phyloP scores from a whole-genome alignment of 805 yeast species.

The Dipodascus albidus region DNA sequence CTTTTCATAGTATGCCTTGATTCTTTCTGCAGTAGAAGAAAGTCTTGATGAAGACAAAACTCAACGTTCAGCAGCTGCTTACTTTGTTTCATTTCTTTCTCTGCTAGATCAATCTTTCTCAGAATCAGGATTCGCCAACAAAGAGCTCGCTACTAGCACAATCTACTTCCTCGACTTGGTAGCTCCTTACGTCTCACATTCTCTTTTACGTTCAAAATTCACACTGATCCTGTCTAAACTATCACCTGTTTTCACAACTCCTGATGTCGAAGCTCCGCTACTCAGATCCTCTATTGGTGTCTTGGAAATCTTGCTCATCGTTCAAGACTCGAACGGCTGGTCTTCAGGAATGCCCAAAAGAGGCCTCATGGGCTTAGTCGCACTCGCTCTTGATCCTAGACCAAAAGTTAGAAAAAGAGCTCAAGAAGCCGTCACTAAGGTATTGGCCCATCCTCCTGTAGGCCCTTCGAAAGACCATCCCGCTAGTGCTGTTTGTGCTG shows the following conservation, averaged over 20 bases:
- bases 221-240: constrained; percentile 65
- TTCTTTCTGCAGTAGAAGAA: constrained; percentile 84
- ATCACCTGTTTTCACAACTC: constrained; percentile 67
- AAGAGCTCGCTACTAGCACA: constrained; percentile 57
- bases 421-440: constrained; percentile 64
- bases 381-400: constrained; percentile 72
- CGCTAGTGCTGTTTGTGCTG: constrained; percentile 60
- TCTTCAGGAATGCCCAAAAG: constrained; percentile 56
- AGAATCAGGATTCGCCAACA: constrained; percentile 42
- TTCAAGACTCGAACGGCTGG: constrained; percentile 82
- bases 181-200: constrained; percentile 53
- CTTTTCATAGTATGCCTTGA: constrained; percentile 44
- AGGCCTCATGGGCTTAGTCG: constrained; percentile 68
- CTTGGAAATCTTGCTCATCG: constrained; percentile 62
- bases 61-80: constrained; percentile 61
- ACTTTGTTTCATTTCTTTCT: constrained; percentile 74
- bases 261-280: constrained; percentile 66
- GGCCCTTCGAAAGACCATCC: constrained; percentile 73
- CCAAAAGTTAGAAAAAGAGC: constrained; percentile 96
- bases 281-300: constrained; percentile 78
- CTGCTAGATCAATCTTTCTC: constrained; percentile 62
- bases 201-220: constrained; percentile 62
- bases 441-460: constrained; percentile 58
- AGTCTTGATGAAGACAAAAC: constrained; percentile 55
- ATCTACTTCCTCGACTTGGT: constrained; percentile 74